Base-by-base conservation (phyloP, 192 early-diverging fungal species). In the Backusella macrospora region DNA sequence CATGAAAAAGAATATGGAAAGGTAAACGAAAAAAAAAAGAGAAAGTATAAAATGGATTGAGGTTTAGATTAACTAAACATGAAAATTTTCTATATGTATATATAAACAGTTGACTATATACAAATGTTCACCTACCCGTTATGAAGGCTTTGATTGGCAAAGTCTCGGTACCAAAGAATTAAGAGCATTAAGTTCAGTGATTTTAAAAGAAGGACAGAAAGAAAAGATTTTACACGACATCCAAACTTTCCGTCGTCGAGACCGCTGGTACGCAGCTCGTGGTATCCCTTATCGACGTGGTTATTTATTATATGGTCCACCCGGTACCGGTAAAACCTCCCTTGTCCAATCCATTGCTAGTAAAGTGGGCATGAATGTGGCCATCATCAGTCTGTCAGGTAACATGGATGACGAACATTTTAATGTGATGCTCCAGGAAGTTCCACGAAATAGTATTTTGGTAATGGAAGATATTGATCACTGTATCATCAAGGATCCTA, bases 221-320 rank as follows among this genome's bases (percentile, higher is more conserved):
- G 84, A 85, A 71, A 65, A 71, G 14, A 70, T 85, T 16, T 71
- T 85, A 21, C 15, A 72, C 18, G 86, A 87, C 45, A 84, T 85
- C 18, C 75, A 76, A 29, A 75, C 73, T 0, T 87, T 87, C 73
- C 77, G 80, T 52, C 75, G 68, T 63, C 76, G 78, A 6, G 73
- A 83, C 13, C 66, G 74, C 34, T 87, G 84, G 84, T 87, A 85
- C 66, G 76, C 81, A 62, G 72, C 82, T 29, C 78, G 80, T 23
- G 86, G 86, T 63, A 81, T 87, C 26, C 84, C 86, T 64, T 86
- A 87, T 68, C 79, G 86, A 21, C 80, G 86, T 13, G 84, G 86
- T 8, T 85, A 86, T 66, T 72, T 87, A 23, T 73, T 87, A 15
- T 77, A 84, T 72, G 86, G 86, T 47, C 84, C 84, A 44, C 86